These are phyloP conservation scores for Pseudogymnoascus sp. DNA, from an alignment of 2,329 filamentous ascomycete genomes.

Conservation along the genomic window DNA sequence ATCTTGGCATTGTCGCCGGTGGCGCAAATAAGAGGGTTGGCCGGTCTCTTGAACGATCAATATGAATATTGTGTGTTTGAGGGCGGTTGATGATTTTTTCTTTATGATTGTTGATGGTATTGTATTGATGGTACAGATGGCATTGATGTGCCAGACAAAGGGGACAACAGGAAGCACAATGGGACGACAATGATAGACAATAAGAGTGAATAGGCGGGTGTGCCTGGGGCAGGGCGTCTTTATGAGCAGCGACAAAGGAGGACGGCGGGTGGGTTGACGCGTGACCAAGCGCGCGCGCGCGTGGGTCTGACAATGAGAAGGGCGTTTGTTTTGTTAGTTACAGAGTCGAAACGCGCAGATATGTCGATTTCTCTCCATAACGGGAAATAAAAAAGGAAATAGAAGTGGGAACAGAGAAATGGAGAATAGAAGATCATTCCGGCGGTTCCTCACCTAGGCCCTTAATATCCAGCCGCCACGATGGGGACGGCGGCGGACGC, in stretches of 20 bases:
- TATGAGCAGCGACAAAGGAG: not conserved
- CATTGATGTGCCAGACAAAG: not conserved
- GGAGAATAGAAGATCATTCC: not conserved
- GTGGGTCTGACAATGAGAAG: not conserved
- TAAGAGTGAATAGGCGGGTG: not conserved
- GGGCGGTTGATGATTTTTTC: not conserved
- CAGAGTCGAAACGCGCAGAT: not conserved
- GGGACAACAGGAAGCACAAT: not conserved
- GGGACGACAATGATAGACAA: not conserved
- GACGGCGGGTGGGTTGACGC: not conserved
- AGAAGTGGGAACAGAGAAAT: not conserved
- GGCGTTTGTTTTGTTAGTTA: not conserved
- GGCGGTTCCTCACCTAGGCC: not conserved
- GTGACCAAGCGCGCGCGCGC: not conserved
- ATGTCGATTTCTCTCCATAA: not conserved
- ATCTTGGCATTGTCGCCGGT: slow-evolving; percentile 2
- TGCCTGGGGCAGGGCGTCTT: not conserved
- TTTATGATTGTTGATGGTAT: not conserved
- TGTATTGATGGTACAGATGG: not conserved
- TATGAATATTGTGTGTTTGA: not conserved
- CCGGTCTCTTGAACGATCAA: not conserved
- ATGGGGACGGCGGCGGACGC: not conserved
- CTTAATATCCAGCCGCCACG: slow-evolving; percentile 6
- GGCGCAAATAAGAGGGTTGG: not conserved
- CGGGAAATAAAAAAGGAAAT: not conserved